A percentile compares a stretch with the other conserved stretches of the same genome.
These are phyloP conservation scores for Petunia secreta DNA, from an alignment of 257 asterid species.

Conservation along the genomic window DNA sequence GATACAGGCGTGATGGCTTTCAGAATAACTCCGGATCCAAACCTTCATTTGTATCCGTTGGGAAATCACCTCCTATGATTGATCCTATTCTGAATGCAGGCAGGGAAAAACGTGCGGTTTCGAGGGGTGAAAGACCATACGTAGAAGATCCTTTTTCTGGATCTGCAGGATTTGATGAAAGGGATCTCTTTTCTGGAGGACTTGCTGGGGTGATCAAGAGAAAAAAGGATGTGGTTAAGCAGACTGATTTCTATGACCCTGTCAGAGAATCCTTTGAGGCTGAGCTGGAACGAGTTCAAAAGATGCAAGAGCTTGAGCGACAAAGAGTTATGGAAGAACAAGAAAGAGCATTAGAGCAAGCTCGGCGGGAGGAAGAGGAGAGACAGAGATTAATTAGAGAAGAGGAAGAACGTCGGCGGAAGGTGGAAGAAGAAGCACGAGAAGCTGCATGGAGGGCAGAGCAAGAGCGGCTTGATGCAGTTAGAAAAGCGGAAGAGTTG, in stretches of 20 bases:
- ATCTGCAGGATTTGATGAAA: conserved; percentile 70
- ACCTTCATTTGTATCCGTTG: conserved; percentile 53
- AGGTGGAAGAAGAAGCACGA: conserved; percentile 86
- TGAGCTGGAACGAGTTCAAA: conserved; percentile 95
- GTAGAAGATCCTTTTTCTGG: conserved; percentile 58
- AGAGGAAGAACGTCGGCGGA: conserved; percentile 70
- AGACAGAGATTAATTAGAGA: conserved; percentile 73
- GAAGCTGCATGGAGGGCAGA: conserved; percentile 97
- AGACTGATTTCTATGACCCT: conserved; percentile 84
- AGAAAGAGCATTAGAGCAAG: conserved; percentile 84
- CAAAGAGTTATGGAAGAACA: conserved; percentile 82
- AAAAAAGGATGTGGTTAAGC: conserved; percentile 71
- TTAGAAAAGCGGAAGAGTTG: conserved; percentile 75
- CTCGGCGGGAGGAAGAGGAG: conserved; percentile 88
- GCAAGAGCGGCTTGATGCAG: conserved; percentile 77
- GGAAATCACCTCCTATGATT: conserved; percentile 47
- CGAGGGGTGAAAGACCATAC: conserved; percentile 58
- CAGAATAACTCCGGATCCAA: conserved; percentile 47
- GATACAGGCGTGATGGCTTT: conserved; percentile 55
- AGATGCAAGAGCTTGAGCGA: conserved; percentile 94
- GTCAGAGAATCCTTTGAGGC: conserved; percentile 96
- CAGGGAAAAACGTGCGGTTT: conserved; percentile 52
- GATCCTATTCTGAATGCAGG: conserved; percentile 54
- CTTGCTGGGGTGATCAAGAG: conserved; percentile 78
- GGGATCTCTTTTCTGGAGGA: conserved; percentile 75